Conservation (phyloP, 208 protist species). For the Acanthamoeba royreba region DNA sequence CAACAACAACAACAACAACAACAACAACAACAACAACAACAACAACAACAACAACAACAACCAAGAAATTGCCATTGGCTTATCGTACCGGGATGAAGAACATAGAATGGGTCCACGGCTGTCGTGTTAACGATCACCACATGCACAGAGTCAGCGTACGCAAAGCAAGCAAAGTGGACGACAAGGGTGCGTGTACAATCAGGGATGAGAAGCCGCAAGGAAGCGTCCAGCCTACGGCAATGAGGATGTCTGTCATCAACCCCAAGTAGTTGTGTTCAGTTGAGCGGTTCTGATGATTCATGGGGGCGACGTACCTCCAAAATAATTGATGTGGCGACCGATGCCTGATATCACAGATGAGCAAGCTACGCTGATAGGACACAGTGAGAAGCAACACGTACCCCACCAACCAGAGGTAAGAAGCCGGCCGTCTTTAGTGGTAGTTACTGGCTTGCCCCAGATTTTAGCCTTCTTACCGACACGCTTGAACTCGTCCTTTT, state of each 20-base stretch:
- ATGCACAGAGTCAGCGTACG: background rate
- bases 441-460: conserved; percentile 28
- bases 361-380: background rate
- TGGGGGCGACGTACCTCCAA: no score
- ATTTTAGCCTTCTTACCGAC: conserved; percentile 24
- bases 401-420: conserved; percentile 8
- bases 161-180: background rate
- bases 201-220: conserved; percentile 27
- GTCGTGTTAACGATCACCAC: background rate
- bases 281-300: no score
- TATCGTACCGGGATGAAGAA: conserved; percentile 35
- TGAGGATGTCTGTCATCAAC: conserved; percentile 41
- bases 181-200: background rate
- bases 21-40: no score
- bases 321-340: conserved; percentile 1
- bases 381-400: background rate
- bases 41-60: no score
- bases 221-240: conserved; percentile 1
- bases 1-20: no score
- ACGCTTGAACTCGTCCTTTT: conserved; percentile 34
- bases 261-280: no score
- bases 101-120: conserved; percentile 5
- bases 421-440: background rate
- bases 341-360: background rate
- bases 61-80: no score